These are phyloP conservation scores for Solanum arcanum DNA, from an alignment of 257 asterid genomes.

Conservation along the genomic window DNA sequence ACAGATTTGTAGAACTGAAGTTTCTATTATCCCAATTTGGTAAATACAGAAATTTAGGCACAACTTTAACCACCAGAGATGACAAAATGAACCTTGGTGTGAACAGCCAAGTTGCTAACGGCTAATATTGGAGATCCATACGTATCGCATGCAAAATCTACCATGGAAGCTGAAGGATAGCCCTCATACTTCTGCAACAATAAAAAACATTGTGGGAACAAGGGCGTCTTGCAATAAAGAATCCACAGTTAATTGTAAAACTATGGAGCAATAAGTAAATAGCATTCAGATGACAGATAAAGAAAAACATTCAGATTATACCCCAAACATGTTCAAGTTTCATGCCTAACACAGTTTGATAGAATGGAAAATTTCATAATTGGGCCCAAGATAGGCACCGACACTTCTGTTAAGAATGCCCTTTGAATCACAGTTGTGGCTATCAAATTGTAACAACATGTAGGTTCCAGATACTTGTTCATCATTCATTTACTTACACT, in stretches of 20 bases:
- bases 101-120: slow-evolving; percentile 79
- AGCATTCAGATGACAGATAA: background rate
- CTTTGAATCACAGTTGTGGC: background rate
- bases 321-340: background rate
- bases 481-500: background rate
- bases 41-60: background rate
- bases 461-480: background rate
- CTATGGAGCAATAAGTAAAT: background rate
- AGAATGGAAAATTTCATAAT: background rate
- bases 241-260: background rate
- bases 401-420: background rate
- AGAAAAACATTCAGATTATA: background rate
- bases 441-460: background rate
- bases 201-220: background rate
- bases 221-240: background rate
- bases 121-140: slow-evolving; percentile 80
- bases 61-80: background rate
- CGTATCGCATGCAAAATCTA: slow-evolving; percentile 94
- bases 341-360: background rate
- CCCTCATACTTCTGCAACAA: slow-evolving; percentile 65
- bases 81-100: slow-evolving; percentile 50
- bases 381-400: background rate
- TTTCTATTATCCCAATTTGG: background rate
- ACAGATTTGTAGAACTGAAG: background rate
- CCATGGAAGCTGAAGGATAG: slow-evolving; percentile 95